Base-by-base conservation (phyloP, 352 stramenopile genomes). In the Phytophthora constricta region DNA sequence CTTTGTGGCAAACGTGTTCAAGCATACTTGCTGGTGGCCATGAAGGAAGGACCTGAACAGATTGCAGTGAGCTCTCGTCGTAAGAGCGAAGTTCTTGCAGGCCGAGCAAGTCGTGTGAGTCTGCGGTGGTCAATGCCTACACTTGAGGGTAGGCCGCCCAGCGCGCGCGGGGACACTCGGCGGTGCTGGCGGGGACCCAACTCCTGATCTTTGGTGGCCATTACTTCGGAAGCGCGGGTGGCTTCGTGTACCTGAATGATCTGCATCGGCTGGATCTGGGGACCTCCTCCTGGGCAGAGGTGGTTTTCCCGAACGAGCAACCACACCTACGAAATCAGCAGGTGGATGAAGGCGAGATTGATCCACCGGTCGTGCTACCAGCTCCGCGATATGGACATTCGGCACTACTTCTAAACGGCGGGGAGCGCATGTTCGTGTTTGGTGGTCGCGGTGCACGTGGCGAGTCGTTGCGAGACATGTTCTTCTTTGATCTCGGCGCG, bases 181-280 rank as follows among this genome's bases (percentile, higher is more conserved):
- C 82, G 0, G 76, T 88, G 42, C 67, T 96, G 11, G 89, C 85
- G 23, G 89, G 92, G 58, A 85, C 87, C 13, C 79, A 96, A 43
- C 65, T 97, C 16, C 72, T 97, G 22, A 63, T 98, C 26, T 98
- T 98, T 69, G 92, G 92, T 22, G 91, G 91, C 1, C 87, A 96
- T 58, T 96, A 85, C 75, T 97, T 97, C 69, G 84, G 90, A 27
- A 89, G 86, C 60, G 78, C 91, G 10, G 86, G 87, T 22, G 68
- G 63, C 13, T 98, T 98, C 62, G 81, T 86, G 41, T 98, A 98
- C 76, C 70, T 97, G 22, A 97, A 97, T 58, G 92, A 98, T 60
- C 74, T 92, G n/a, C 87, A 94, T 62, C 79, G 90, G 0, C 75
- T 98, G 27, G 90, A 98, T 76, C 74, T 96, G 13, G 77, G 85